These are phyloP conservation scores for Leptodermis oblonga DNA, from an alignment of 257 asterid species.

Conservation along the genomic window DNA sequence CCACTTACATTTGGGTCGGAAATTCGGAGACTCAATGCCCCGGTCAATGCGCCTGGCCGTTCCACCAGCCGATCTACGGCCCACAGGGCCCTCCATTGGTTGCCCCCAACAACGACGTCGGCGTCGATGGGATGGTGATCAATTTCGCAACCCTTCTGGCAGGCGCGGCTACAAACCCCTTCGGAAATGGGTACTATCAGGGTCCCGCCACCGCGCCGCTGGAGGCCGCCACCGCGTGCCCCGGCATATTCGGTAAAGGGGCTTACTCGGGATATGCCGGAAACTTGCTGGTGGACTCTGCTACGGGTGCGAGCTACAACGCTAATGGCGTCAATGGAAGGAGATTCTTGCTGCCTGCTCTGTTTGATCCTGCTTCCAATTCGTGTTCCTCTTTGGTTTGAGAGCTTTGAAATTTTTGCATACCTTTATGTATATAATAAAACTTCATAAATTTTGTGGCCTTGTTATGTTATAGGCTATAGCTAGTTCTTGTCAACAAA, in stretches of 20 bases:
- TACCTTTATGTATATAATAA: background rate
- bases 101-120: slow-evolving; percentile 36
- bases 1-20: slow-evolving; percentile 29
- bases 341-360: slow-evolving; percentile 32
- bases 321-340: slow-evolving; percentile 33
- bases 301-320: slow-evolving; percentile 36
- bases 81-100: slow-evolving; percentile 36
- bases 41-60: slow-evolving; percentile 46
- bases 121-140: slow-evolving; percentile 37
- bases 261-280: slow-evolving; percentile 41
- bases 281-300: slow-evolving; percentile 22
- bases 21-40: slow-evolving; percentile 42
- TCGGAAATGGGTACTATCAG: slow-evolving; percentile 33
- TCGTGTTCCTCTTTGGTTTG: slow-evolving; percentile 11
- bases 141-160: slow-evolving; percentile 34
- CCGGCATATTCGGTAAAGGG: slow-evolving; percentile 36
- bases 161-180: slow-evolving; percentile 34
- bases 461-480: too few relatives aligned
- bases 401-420: background rate
- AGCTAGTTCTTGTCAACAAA: too few relatives aligned
- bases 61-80: slow-evolving; percentile 31
- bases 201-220: slow-evolving; percentile 30
- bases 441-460: too few relatives aligned
- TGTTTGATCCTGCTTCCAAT: slow-evolving; percentile 26
- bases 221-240: slow-evolving; percentile 38